Conservation (phyloP, 2,329 filamentous ascomycete genomes). For the Phaeosphaeria sp. region DNA sequence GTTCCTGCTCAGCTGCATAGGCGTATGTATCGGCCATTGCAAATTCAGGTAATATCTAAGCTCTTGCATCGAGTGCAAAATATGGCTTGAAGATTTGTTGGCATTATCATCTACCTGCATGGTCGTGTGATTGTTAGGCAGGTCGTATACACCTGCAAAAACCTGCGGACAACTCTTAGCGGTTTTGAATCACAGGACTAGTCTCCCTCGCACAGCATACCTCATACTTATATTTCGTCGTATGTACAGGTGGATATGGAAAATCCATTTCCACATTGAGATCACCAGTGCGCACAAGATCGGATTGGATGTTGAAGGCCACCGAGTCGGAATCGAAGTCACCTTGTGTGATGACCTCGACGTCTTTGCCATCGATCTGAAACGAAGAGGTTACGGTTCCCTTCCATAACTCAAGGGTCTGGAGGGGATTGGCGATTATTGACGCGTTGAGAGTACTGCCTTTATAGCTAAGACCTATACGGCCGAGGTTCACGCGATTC, state of each 20-base stretch:
- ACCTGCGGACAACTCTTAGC: slow-evolving; percentile 53
- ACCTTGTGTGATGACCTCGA: slow-evolving; percentile 54
- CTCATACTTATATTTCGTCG: slow-evolving; percentile 34
- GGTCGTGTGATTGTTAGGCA: slow-evolving; percentile 54
- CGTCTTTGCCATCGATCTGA: slow-evolving; percentile 46
- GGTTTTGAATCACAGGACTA: neutral
- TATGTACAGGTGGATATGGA: slow-evolving; percentile 52
- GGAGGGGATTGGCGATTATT: slow-evolving; percentile 27
- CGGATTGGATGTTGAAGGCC: slow-evolving; percentile 52
- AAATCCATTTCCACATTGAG: slow-evolving; percentile 60
- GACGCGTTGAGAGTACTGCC: slow-evolving; percentile 34
- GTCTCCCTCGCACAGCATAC: slow-evolving; percentile 4
- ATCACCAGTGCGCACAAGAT: slow-evolving; percentile 46
- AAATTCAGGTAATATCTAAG: slow-evolving; percentile 53
- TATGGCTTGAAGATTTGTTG: slow-evolving; percentile 46
- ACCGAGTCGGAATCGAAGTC: slow-evolving; percentile 56
- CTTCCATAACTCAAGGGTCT: slow-evolving; percentile 58
- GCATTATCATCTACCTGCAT: slow-evolving; percentile 31
- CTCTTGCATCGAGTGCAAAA: slow-evolving; percentile 53
- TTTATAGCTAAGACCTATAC: slow-evolving; percentile 54
- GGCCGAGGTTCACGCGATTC: slow-evolving; percentile 58
- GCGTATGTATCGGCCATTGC: slow-evolving; percentile 46
- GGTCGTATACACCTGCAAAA: slow-evolving; percentile 59
- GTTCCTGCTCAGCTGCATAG: slow-evolving; percentile 41
- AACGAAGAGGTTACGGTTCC: slow-evolving; percentile 56